Evolutionary conservation across 2,329 filamentous ascomycete genomes (phyloP), one percentile per base, ranked within the genome.

Genomic region (Fusarium globosum): DNA sequence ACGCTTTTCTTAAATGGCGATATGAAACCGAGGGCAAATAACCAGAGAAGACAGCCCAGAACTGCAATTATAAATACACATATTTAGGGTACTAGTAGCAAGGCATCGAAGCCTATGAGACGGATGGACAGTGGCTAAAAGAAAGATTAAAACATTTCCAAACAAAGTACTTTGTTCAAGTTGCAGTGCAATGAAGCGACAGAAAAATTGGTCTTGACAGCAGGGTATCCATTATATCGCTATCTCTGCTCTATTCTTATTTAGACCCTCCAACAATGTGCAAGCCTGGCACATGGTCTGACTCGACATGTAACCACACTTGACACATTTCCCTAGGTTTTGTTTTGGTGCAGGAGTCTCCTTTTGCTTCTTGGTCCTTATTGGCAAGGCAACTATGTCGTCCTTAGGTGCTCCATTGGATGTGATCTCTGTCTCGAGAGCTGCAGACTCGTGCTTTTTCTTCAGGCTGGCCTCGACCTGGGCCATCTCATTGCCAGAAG

Each of bases 271-370:
- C 6, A 99, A 88, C 49, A 99, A 85, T 70, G 91, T 92, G 81
- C 96, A 99, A 1, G 96, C 96, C 83, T 99, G 97, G 83, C 96
- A 99, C 43, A 98, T 90, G 36, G 90, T 89, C 82, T 99, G 96
- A 77, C 95, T 98, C 5, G 96, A 97, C 82, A 99, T 93, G 81
- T 98, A 99, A 20, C 96, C 96, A 77, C 96, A 99, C 59, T 90
- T 92, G 78, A 92, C 90, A 79, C 96, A 99, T 72, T 91, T 92
- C 4, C 96, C 94, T 75, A 98, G 88, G 20, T 91, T 91, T 81
- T 96, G 94, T 77, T 90, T 88, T n/a, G 87, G 83, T 16, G 78
- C 80, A 49, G 75, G 15, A 4, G 79, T 59, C 48, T 48, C 75
- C 73, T 69, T 78, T 78, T 73, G 68, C 53, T 75, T 76, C 35